These are phyloP conservation scores for Neoscytalidium dimidiatum DNA, from an alignment of 2,329 filamentous ascomycete species.

Conservation along the genomic window DNA sequence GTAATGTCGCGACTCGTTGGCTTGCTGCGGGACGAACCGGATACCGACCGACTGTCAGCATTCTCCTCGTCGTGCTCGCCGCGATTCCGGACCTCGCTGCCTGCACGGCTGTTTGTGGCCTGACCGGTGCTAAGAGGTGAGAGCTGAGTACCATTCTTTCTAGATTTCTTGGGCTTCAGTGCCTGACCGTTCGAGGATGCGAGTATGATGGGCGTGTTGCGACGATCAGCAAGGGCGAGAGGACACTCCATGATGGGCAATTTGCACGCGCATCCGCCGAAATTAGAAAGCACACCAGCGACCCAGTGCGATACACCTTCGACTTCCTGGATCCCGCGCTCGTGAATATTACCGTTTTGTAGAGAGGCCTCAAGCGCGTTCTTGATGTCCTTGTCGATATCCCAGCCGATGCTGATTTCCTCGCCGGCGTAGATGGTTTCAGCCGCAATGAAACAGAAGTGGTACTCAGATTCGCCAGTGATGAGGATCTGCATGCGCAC, in stretches of 20 bases:
- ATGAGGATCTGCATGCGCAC: constrained; percentile 85
- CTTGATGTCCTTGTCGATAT: constrained; percentile 51
- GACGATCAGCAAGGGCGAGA: constrained; percentile 37
- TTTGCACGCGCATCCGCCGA: constrained; percentile 77
- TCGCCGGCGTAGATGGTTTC: constrained; percentile 71
- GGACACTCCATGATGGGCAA: constrained; percentile 31
- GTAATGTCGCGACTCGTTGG: constrained; percentile 63
- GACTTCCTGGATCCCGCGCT: constrained; percentile 58
- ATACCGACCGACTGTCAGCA: constrained; percentile 58
- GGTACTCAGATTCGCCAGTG: constrained; percentile 59
- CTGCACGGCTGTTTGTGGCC: constrained; percentile 59
- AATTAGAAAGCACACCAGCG: constrained; percentile 70
- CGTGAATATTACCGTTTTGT: constrained; percentile 60
- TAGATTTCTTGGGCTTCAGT: constrained; percentile 53
- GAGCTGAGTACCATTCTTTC: constrained; percentile 42
- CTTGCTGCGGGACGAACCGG: constrained; percentile 55
- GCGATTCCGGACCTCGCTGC: constrained; percentile 57
- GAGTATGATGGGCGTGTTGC: constrained; percentile 26
- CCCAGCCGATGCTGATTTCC: constrained; percentile 67
- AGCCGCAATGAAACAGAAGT: constrained; percentile 90
- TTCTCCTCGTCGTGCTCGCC: constrained; percentile 57
- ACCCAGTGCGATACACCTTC: constrained; percentile 70
- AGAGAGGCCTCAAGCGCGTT: constrained; percentile 64
- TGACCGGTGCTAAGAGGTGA: constrained; percentile 57
- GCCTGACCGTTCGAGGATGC: constrained; percentile 29